Conservation (phyloP, 176 grass and related monocot species). For the Lolium rigidum region DNA sequence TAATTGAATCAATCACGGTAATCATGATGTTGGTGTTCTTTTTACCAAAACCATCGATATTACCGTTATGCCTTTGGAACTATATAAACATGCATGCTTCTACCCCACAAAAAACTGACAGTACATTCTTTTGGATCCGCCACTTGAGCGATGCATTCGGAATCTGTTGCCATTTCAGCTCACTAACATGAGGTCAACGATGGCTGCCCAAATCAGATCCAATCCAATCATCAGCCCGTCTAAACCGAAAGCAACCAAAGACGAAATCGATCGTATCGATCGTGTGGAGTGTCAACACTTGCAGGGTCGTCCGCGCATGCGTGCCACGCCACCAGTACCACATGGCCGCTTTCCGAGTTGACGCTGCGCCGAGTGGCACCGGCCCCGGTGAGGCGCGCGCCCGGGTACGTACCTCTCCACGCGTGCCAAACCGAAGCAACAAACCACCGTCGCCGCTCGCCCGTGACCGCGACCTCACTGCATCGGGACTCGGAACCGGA, state of each 20-base stretch:
- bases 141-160: too few species aligned
- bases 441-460: not conserved
- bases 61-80: too few species aligned
- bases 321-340: not conserved
- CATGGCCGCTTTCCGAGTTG: not conserved
- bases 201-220: too few species aligned
- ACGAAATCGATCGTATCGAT: not conserved
- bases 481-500: not conserved
- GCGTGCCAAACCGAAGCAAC: not conserved
- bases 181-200: not conserved
- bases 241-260: not conserved
- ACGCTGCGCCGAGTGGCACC: constrained; percentile 39
- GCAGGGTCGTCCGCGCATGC: not conserved
- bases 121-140: too few species aligned
- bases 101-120: too few species aligned
- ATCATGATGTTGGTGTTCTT: too few species aligned
- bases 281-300: not conserved
- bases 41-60: too few species aligned
- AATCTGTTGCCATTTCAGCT: too few species aligned
- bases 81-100: too few species aligned
- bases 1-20: too few species aligned
- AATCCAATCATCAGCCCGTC: too few species aligned
- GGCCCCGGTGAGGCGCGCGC: constrained; percentile 19
- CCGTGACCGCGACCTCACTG: constrained; percentile 13
- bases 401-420: not conserved